Base-by-base conservation (phyloP, 225 moss, liverwort and hornwort genomes). In the Bryum argenteum region DNA sequence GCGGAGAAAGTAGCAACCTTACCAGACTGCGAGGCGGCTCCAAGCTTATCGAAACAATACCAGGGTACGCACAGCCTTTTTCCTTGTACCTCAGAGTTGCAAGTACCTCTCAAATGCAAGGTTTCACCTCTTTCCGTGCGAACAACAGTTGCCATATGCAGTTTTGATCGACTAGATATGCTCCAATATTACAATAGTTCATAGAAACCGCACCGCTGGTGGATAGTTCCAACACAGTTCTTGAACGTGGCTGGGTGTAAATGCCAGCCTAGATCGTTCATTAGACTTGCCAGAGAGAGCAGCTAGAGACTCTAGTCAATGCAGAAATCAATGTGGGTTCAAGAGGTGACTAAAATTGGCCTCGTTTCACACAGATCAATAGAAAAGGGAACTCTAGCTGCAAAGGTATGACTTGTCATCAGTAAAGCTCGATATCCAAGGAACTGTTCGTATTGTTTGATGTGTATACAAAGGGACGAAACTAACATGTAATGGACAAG, bases 41-140 rank as follows among this genome's bases (percentile, higher is more conserved):
- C 54, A 70, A 74, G 40, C 23, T 51, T 72, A 56, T 63, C 22
- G 37, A 15, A 53, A 33, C 55, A 23, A 24, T 68, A 18, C 15
- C 63, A 23, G 77, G 58, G 37, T 51, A 63, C 51, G 41, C 66
- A 11, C 28, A 41, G 47, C 41, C 61, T 26, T 76, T 55, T 71
- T 5, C 38, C 18, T 18, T 61, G 71, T 12, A 39, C 19, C 17
- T 26, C 10, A 50, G 62, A 61, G 8, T 70, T 58, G 58, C 23
- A 51, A 42, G 10, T 52, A 64, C 23, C 58, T 76, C 51, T 57
- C 4, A 23, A 68, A 63, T 4, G 38, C 24, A 23, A 37, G 19
- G 11, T 68, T 63, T 2, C 72, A 37, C 23, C 50, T 14, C 12
- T 77, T 63, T 44, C 8, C 22, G 16, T 52, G 63, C 33, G 10